Evolutionary conservation across 176 grass and related monocot species (phyloP).

Genomic region (Panicum miliaceum): DNA sequence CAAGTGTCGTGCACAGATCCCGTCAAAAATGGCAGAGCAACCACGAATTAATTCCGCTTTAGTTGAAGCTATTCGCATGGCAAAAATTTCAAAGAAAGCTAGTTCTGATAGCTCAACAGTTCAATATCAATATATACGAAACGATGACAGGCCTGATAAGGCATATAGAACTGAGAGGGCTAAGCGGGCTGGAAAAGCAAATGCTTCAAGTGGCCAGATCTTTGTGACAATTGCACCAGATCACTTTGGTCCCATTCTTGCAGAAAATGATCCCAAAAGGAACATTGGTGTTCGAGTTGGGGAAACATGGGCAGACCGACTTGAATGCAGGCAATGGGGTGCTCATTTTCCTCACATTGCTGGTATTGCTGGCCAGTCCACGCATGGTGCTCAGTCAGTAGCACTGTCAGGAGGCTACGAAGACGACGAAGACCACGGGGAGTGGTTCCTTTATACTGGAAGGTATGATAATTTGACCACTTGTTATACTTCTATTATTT

Average conservation of each 20-base stretch:
- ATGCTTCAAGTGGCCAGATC: constrained; percentile 93
- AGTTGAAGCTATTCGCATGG: constrained; percentile 74
- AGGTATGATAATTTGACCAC: constrained; percentile 49
- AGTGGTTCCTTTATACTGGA: constrained; percentile 94
- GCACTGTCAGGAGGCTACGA: constrained; percentile 80
- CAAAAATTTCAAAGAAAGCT: constrained; percentile 60
- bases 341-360: constrained; percentile 85
- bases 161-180: constrained; percentile 89
- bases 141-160: constrained; percentile 78
- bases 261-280: constrained; percentile 79
- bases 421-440: constrained; percentile 89
- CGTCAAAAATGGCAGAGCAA: constrained; percentile 71
- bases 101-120: constrained; percentile 27
- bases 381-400: constrained; percentile 79
- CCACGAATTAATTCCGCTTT: constrained; percentile 81
- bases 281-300: constrained; percentile 70
- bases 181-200: constrained; percentile 81
- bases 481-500: constrained; percentile 1
- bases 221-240: constrained; percentile 88
- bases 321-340: constrained; percentile 96
- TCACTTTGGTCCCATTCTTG: constrained; percentile 85
- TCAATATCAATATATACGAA: constrained; percentile 64
- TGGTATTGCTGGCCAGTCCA: constrained; percentile 88
- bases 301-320: constrained; percentile 76
- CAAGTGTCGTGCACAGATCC: constrained; percentile 68